phyloP scores from a whole-genome alignment of 208 protist species.

The Trypanosoma mega region DNA sequence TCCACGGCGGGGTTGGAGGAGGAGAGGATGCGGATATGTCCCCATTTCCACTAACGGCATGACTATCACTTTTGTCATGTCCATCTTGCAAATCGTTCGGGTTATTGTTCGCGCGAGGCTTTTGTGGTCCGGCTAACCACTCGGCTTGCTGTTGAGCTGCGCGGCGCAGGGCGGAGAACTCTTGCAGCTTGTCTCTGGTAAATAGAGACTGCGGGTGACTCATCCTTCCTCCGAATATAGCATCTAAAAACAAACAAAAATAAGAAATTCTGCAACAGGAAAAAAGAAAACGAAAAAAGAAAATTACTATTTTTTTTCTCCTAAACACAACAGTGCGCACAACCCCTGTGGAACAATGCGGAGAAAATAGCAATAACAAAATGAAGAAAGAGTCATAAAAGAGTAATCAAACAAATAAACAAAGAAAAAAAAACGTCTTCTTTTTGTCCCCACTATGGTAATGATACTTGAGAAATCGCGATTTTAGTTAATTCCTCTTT shows the following conservation, averaged over 20 bases:
- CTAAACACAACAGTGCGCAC: no score
- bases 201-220: constrained; percentile 7
- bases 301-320: no score
- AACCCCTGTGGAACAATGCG: no score
- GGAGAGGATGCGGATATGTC: neutral
- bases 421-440: no score
- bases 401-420: no score
- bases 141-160: constrained; percentile 18
- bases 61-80: no score
- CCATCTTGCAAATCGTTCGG: no score
- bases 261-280: neutral
- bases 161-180: constrained; percentile 25
- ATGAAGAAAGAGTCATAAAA: no score
- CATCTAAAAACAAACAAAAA: neutral
- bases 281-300: constrained; percentile 10
- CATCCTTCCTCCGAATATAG: constrained; percentile 1
- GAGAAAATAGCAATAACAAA: no score
- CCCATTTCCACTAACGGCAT: constrained; percentile 1
- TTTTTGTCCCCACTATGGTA: no score
- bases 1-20: constrained; percentile 32
- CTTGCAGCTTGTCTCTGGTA: constrained; percentile 21
- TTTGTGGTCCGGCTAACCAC: constrained; percentile 13
- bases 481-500: no score
- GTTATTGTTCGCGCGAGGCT: neutral
- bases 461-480: no score